Conservation (phyloP, 2,329 filamentous ascomycete genomes). For the Fusarium tupiense region DNA sequence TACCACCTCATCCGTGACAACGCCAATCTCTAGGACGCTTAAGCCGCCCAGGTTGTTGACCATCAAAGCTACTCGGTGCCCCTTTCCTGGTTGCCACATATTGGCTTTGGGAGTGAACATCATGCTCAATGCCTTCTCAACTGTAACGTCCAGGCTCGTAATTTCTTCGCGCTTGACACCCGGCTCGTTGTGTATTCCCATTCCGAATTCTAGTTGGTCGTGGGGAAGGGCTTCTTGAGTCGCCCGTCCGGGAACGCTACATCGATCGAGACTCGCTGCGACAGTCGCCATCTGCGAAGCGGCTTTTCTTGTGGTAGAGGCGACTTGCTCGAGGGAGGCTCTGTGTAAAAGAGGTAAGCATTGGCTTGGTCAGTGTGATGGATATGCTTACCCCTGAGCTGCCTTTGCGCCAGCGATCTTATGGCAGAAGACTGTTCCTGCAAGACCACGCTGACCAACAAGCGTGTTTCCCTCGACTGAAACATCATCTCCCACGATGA, state of each 20-base stretch:
- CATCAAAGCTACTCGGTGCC: slow-evolving; percentile 34
- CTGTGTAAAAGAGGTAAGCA: slow-evolving; percentile 20
- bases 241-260: slow-evolving; percentile 35
- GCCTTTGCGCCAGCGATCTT: slow-evolving; percentile 40
- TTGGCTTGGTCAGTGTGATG: background rate
- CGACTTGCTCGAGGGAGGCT: slow-evolving; percentile 31
- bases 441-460: slow-evolving; percentile 39
- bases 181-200: slow-evolving; percentile 43
- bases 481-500: slow-evolving; percentile 40
- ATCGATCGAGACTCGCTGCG: slow-evolving; percentile 39
- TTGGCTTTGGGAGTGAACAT: slow-evolving; percentile 34
- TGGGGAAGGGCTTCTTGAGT: slow-evolving; percentile 34
- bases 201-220: slow-evolving; percentile 38
- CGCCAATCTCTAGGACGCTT: slow-evolving; percentile 38
- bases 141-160: slow-evolving; percentile 23
- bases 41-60: slow-evolving; percentile 41
- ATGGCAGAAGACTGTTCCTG: slow-evolving; percentile 39
- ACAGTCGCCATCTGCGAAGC: slow-evolving; percentile 41
- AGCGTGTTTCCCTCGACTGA: slow-evolving; percentile 38
- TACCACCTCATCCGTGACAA: slow-evolving; percentile 38
- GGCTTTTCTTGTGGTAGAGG: slow-evolving; percentile 22
- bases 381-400: slow-evolving; percentile 28
- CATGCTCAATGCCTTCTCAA: slow-evolving; percentile 33
- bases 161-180: slow-evolving; percentile 38
- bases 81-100: slow-evolving; percentile 36